Percentiles rank a stretch among this genome's conserved stretches.
phyloP scores from a whole-genome alignment of 768 basidiomycete species.

The Pisolithus tinctorius region DNA sequence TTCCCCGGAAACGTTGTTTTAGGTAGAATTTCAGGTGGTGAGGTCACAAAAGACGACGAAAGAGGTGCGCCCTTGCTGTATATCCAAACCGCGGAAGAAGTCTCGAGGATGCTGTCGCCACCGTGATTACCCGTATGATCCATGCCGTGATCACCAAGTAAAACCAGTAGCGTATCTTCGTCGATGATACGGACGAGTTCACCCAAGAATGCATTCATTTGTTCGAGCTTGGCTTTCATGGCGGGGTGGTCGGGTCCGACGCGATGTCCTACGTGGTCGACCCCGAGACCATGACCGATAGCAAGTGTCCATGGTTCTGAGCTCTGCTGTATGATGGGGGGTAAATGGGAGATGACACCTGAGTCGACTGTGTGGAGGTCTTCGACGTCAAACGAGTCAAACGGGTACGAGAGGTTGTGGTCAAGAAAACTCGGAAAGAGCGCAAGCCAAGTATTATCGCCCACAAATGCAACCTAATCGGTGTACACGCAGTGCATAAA shows the following conservation, averaged over 20 bases:
- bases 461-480: conserved; percentile 76
- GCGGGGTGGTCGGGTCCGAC: conserved; percentile 83
- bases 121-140: conserved; percentile 92
- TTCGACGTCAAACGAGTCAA: conserved; percentile 97
- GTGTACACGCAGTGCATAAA: no score
- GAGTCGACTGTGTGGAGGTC: conserved; percentile 94
- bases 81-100: conserved; percentile 83
- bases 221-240: conserved; percentile 79
- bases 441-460: conserved; percentile 95
- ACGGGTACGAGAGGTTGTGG: conserved; percentile 71
- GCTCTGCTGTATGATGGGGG: conserved; percentile 61
- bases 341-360: conserved; percentile 78
- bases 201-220: conserved; percentile 79
- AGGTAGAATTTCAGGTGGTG: conserved; percentile 49
- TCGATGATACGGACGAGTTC: conserved; percentile 71
- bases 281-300: conserved; percentile 90
- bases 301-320: conserved; percentile 73
- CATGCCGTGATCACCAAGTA: conserved; percentile 98
- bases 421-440: conserved; percentile 77
- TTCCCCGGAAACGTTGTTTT: conserved; percentile 57
- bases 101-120: conserved; percentile 82
- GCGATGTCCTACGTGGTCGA: conserved; percentile 94
- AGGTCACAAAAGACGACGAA: conserved; percentile 22
- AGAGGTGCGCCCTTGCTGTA: conserved; percentile 73
- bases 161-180: conserved; percentile 83